Conservation (phyloP, 2,329 filamentous ascomycete species). For the Corinectria fuckeliana region DNA sequence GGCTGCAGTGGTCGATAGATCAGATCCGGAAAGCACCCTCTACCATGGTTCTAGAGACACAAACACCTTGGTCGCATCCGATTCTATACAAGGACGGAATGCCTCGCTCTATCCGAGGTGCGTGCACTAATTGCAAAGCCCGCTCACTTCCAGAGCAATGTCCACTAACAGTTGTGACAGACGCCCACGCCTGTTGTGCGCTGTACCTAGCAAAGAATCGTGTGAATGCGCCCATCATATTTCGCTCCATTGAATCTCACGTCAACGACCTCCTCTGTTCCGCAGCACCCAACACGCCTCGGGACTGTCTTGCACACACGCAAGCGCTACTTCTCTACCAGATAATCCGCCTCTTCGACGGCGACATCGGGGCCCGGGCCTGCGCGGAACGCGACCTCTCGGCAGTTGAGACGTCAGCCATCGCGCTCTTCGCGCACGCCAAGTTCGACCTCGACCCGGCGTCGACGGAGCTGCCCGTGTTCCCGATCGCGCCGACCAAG, state of each 20-base stretch:
- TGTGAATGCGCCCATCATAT: constrained; percentile 55
- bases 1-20: constrained; percentile 54
- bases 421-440: constrained; percentile 43
- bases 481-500: constrained; percentile 48
- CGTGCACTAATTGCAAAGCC: no score
- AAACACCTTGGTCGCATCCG: constrained; percentile 61
- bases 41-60: constrained; percentile 56
- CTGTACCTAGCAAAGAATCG: constrained; percentile 58
- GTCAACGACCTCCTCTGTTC: constrained; percentile 50
- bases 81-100: constrained; percentile 58
- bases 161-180: constrained; percentile 40
- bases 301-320: constrained; percentile 48
- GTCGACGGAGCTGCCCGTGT: constrained; percentile 35
- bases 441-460: constrained; percentile 38
- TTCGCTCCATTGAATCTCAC: constrained; percentile 54
- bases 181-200: constrained; percentile 60
- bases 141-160: background rate
- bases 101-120: constrained; percentile 59
- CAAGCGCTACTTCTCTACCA: constrained; percentile 59
- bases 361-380: constrained; percentile 51
- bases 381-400: constrained; percentile 45
- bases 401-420: constrained; percentile 43
- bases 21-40: constrained; percentile 56
- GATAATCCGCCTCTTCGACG: constrained; percentile 58
- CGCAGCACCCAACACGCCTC: constrained; percentile 38